These are phyloP conservation scores for Ustilaginoidea virens DNA, from an alignment of 2,329 filamentous ascomycete genomes.

Conservation along the genomic window DNA sequence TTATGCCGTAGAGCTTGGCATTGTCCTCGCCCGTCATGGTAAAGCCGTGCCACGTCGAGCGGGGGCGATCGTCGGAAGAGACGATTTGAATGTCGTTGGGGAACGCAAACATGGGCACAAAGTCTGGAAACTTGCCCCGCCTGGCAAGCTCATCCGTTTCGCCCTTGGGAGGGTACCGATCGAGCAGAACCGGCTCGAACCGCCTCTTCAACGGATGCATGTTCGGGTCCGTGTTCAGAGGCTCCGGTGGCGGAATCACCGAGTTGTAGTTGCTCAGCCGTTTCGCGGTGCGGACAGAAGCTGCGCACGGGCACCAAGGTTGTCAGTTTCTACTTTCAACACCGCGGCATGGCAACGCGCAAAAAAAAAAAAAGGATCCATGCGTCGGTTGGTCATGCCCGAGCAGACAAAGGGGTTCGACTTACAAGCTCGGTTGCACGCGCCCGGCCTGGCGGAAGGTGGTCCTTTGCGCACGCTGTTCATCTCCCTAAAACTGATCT, in stretches of 20 bases:
- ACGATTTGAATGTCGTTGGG: constrained; percentile 96
- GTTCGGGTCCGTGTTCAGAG: constrained; percentile 72
- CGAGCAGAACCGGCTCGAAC: constrained; percentile 91
- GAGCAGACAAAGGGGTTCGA: too few relatives aligned
- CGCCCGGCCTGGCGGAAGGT: constrained; percentile 58
- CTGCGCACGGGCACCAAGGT: too few relatives aligned
- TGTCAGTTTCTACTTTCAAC: too few relatives aligned
- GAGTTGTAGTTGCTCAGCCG: constrained; percentile 96
- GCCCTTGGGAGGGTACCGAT: constrained; percentile 77
- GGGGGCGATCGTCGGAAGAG: constrained; percentile 81
- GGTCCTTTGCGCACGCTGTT: constrained; percentile 85
- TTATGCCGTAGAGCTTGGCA: constrained; percentile 82
- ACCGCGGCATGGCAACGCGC: too few relatives aligned
- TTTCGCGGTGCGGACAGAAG: constrained; percentile 61
- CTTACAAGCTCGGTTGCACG: constrained; percentile 25
- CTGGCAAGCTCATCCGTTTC: constrained; percentile 66
- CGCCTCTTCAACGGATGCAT: constrained; percentile 92
- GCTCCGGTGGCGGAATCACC: constrained; percentile 86
- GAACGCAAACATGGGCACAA: constrained; percentile 98
- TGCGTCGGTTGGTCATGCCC: too few relatives aligned
- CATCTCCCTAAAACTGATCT: constrained; percentile 89
- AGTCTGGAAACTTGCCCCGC: constrained; percentile 83
- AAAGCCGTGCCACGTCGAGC: constrained; percentile 98
- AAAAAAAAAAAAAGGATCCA: too few relatives aligned
- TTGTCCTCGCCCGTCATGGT: constrained; percentile 93